Conservation (phyloP, 352 stramenopile species). For the Phytophthora crassamura region DNA sequence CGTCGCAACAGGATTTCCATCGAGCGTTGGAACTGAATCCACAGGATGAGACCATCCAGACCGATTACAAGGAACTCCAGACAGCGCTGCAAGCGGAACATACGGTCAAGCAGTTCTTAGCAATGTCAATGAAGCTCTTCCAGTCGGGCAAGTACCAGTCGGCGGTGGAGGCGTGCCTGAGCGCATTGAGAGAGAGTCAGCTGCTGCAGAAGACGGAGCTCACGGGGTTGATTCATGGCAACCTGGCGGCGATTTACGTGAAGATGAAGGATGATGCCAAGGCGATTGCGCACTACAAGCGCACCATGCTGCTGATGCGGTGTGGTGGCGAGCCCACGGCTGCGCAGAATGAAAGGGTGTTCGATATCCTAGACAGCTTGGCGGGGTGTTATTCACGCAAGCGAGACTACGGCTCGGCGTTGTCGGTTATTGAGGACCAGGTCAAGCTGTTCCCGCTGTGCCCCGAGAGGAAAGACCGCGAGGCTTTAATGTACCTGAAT, state of each 20-base stretch:
- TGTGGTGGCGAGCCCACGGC: constrained; percentile 34
- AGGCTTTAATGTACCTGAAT: constrained; percentile 62
- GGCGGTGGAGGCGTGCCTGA: constrained; percentile 53
- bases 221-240: constrained; percentile 71
- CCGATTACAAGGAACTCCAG: constrained; percentile 64
- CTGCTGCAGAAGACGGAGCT: constrained; percentile 65
- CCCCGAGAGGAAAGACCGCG: constrained; percentile 46
- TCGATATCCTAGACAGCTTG: constrained; percentile 64
- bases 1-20: constrained; percentile 59
- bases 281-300: constrained; percentile 69
- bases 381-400: constrained; percentile 61
- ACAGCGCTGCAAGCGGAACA: constrained; percentile 51
- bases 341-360: constrained; percentile 59
- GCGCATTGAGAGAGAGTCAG: constrained; percentile 57
- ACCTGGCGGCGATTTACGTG: constrained; percentile 64
- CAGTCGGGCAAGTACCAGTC: constrained; percentile 61
- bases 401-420: constrained; percentile 59
- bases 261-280: constrained; percentile 62
- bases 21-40: constrained; percentile 61
- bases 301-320: constrained; percentile 51
- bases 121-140: constrained; percentile 65
- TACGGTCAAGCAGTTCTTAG: constrained; percentile 60
- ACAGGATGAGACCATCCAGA: constrained; percentile 51
- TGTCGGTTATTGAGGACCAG: constrained; percentile 62
- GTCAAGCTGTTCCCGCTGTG: constrained; percentile 54